phyloP scores from a whole-genome alignment of 768 basidiomycete genomes.

The Pisolithus sp. region DNA sequence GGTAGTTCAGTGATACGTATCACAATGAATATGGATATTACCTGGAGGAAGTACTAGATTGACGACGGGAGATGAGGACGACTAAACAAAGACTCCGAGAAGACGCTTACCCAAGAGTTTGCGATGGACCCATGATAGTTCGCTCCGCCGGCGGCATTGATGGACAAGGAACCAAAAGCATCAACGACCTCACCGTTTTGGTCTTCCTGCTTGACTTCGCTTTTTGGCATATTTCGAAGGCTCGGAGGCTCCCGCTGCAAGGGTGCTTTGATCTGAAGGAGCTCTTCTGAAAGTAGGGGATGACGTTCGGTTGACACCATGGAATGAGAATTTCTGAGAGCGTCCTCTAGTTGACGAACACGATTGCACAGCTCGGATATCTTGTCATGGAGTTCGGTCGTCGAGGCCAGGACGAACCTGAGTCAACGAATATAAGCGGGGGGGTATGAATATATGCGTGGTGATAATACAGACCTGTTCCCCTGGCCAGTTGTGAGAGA shows the following conservation, averaged over 20 bases:
- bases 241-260: constrained; percentile 57
- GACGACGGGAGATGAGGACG: constrained; percentile 7
- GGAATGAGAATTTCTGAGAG: constrained; percentile 52
- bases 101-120: constrained; percentile 60
- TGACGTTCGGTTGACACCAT: constrained; percentile 55
- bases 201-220: constrained; percentile 54
- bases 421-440: background rate
- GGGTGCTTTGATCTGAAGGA: constrained; percentile 70
- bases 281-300: constrained; percentile 64
- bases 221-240: constrained; percentile 32
- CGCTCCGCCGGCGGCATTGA: constrained; percentile 63
- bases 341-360: constrained; percentile 73
- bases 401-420: constrained; percentile 75
- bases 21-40: constrained; percentile 23
- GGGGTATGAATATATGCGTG: background rate
- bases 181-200: constrained; percentile 63
- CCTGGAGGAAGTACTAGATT: constrained; percentile 68
- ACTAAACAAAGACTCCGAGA: background rate
- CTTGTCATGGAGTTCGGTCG: constrained; percentile 78
- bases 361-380: constrained; percentile 67
- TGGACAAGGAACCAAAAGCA: constrained; percentile 75
- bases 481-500: constrained; percentile 79
- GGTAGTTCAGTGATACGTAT: constrained; percentile 6
- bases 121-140: constrained; percentile 75
- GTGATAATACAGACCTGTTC: constrained; percentile 46